Base-by-base conservation (phyloP, 176 grass and related monocot species). In the Cymbopogon citratus region DNA sequence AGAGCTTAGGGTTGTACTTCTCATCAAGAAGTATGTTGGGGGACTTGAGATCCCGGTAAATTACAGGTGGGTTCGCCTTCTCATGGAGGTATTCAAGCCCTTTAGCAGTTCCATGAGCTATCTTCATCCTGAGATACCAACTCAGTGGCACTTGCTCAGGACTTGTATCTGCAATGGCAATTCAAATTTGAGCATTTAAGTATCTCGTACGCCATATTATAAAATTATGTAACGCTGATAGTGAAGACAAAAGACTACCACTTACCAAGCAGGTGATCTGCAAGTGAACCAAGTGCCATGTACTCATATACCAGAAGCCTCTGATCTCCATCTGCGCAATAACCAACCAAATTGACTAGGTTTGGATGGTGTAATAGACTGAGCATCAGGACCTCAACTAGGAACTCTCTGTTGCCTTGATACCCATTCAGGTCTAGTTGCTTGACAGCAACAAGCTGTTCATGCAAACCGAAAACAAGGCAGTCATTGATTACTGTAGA, bases 261-360 rank as follows among this genome's bases (percentile, higher is more conserved):
- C 64, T 41, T 76, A 99, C 96, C 91, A 79, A 99, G 77, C 60
- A 99, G 64, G 77, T 95, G 92, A 19, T 87, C 83, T 77, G 91
- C 90, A 46, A 99, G 73, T 24, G 90, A 95, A 62, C 96, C 96
- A 57, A 87, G 73, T 59, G 86, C 79, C 96, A 99, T 93, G 82
- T 90, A 99, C 76, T 95, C 96, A 12, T 95, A 99, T 36, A 95
- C 96, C 63, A 99, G 66, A 29, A 99, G 77, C 80, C 92, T 95
- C 64, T 99, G 92, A 81, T 91, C 91, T 75, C 96, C 91, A 8
- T 95, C 92, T 41, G 91, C 85, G 24, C 96, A 99, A 67, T 95
- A 99, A 46, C 92, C 96, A 51, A 99, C 88, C 51, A 99, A 88
- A 27, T 81, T 91, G 83, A 99, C 96, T 51, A 99, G 82, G 64